Base-by-base conservation (phyloP, 345 rosid genomes). In the Chamaenerion angustifolium region DNA sequence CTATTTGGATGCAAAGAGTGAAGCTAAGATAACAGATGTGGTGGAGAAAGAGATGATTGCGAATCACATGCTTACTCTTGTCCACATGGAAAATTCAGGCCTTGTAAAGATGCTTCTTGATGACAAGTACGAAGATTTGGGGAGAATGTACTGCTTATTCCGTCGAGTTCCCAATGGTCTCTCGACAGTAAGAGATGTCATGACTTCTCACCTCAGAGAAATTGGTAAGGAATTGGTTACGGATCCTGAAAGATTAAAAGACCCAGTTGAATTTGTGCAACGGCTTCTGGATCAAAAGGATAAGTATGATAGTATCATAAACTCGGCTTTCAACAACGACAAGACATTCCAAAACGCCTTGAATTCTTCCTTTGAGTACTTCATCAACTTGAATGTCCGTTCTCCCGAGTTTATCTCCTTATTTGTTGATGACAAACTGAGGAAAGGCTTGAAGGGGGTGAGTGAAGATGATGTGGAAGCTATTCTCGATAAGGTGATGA, bases 41-140 rank as follows among this genome's bases (percentile, higher is more conserved):
- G 98, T 92, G 68, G 98, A 92, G 77, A 87, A 72, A 71, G 96
- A 87, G 80, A 92, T 87, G 98, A 87, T 92, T 57, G 95, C 87
- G 48, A 92, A 76, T 70, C 98, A 92, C 89, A 86, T 92, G 98
- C 74, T 60, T 70, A 80, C 96, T 48, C 74, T 92, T 46, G 96
- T 92, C 51, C 98, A 92, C 68, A 87, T 92, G 98, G 98, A 92
- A 77, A 80, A 80, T 59, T 92, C 98, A 3, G 98, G 98, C 40
- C 62, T 87, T 67, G 96, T 92, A 50, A 75, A 87, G 68, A 83
- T 92, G 96, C 89, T 92, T 60, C 73, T 92, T 42, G 85, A 92
- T 50, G 96, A 92, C 51, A 87, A 74, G 68, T 87, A 84, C 55
- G 96, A 78, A 17, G 95, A 92, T 75, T 61, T 84, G 73, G 79